Evolutionary conservation across 495 filamentous ascomycete species (phyloP).

Genomic region (Neurospora sp.): DNA sequence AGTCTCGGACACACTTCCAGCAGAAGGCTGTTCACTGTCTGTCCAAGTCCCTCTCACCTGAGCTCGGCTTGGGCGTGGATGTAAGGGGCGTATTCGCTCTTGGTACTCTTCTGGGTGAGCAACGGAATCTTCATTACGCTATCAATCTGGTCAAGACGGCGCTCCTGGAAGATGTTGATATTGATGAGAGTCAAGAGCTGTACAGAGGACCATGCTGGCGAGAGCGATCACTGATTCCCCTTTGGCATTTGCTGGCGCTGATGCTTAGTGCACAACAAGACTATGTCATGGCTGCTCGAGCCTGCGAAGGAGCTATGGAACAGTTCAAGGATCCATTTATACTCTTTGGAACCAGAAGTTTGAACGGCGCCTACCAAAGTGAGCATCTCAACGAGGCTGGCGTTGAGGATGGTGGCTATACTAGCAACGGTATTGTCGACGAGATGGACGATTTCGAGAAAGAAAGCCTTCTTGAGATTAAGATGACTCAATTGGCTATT

Average conservation of each 20-base stretch:
- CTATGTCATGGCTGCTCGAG: conserved; percentile 64
- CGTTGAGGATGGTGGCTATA: not conserved
- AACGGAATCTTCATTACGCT: conserved; percentile 62
- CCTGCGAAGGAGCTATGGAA: conserved; percentile 84
- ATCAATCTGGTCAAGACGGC: conserved; percentile 63
- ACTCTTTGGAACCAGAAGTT: conserved; percentile 39
- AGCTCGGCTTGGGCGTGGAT: conserved; percentile 49
- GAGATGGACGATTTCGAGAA: conserved; percentile 70
- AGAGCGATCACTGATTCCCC: conserved; percentile 50
- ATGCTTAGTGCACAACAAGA: conserved; percentile 80
- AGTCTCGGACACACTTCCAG: conserved; percentile 57
- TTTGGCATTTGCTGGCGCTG: conserved; percentile 83
- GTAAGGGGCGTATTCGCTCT: conserved; percentile 69
- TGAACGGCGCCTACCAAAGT: conserved; percentile 38
- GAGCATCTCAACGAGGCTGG: conserved; percentile 42
- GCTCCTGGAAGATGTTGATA: conserved; percentile 32
- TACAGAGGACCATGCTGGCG: conserved; percentile 32
- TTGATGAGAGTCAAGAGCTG: conserved; percentile 21
- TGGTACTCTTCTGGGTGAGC: conserved; percentile 70
- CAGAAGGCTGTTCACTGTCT: conserved; percentile 63
- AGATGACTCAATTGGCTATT: conserved; percentile 86
- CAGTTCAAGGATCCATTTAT: conserved; percentile 58
- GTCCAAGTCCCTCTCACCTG: conserved; percentile 55
- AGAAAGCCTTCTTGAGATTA: conserved; percentile 73
- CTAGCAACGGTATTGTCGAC: conserved; percentile 47